Evolutionary conservation across 495 filamentous ascomycete species (phyloP).

Genomic region (Lasiosphaeriaceae sp.): DNA sequence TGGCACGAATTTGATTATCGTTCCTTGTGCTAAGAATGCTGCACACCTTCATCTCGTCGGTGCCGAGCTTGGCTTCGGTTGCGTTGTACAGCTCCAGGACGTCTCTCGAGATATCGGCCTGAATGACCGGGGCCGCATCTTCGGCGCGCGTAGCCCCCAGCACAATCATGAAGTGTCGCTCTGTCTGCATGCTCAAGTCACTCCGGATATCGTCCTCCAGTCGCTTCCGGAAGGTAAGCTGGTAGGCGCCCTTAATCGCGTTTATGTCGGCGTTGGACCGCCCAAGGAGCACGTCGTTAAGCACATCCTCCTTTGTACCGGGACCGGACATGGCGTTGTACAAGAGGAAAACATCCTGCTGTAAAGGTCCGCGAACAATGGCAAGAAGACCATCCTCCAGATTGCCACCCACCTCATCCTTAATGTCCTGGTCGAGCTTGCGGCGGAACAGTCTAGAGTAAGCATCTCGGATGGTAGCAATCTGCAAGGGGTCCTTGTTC

Average conservation of each 20-base stretch:
- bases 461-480: conserved; percentile 61
- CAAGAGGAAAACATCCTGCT: conserved; percentile 62
- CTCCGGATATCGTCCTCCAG: conserved; percentile 66
- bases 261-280: conserved; percentile 79
- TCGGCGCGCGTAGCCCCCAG: conserved; percentile 67
- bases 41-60: conserved; percentile 74
- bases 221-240: conserved; percentile 52
- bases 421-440: conserved; percentile 67
- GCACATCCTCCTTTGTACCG: conserved; percentile 79
- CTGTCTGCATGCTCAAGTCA: conserved; percentile 82
- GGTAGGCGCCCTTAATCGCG: conserved; percentile 75
- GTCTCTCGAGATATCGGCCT: conserved; percentile 66
- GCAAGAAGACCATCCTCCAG: conserved; percentile 66
- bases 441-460: conserved; percentile 60
- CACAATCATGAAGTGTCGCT: conserved; percentile 73
- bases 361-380: conserved; percentile 71
- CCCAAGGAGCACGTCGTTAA: conserved; percentile 82
- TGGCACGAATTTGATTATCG: conserved; percentile 76
- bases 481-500: conserved; percentile 66
- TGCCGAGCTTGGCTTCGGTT: conserved; percentile 64
- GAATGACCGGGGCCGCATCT: conserved; percentile 66
- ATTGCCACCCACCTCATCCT: conserved; percentile 70
- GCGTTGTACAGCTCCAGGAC: conserved; percentile 68
- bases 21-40: conserved; percentile 67
- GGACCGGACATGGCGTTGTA: conserved; percentile 66